phyloP scores from a whole-genome alignment of 2,329 filamentous ascomycete genomes.

The Dactylella cylindrospora region DNA sequence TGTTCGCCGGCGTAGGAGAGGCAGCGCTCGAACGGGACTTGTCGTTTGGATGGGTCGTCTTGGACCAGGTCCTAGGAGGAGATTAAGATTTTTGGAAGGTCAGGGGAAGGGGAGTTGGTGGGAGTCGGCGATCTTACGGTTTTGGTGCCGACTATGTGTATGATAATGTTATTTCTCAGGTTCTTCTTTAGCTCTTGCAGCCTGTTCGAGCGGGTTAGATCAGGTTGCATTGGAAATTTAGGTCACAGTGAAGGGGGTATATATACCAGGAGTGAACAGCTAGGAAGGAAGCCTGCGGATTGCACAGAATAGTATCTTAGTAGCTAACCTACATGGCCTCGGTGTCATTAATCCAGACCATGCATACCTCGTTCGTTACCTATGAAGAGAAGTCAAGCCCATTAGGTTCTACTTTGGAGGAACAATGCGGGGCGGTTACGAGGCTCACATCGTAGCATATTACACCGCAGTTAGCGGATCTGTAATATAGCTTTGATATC shows the following conservation, averaged over 20 bases:
- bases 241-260: background rate
- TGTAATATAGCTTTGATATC: slow-evolving; percentile 94
- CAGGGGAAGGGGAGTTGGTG: background rate
- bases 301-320: too few relatives aligned
- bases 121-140: slow-evolving; percentile 52
- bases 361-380: slow-evolving; percentile 39
- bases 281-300: slow-evolving; percentile 47
- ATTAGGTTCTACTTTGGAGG: too few relatives aligned
- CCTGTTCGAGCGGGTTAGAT: slow-evolving; percentile 43
- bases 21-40: slow-evolving; percentile 91
- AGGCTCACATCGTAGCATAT: slow-evolving; percentile 50
- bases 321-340: too few relatives aligned
- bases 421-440: background rate
- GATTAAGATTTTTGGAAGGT: background rate
- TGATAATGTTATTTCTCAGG: slow-evolving; percentile 49
- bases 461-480: slow-evolving; percentile 55
- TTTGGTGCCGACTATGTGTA: slow-evolving; percentile 71
- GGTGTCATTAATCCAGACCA: background rate
- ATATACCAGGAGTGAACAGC: slow-evolving; percentile 49
- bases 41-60: slow-evolving; percentile 72
- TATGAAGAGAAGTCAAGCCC: slow-evolving; percentile 1
- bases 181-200: slow-evolving; percentile 50
- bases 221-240: slow-evolving; percentile 5
- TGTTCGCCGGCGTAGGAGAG: slow-evolving; percentile 77
- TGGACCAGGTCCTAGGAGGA: slow-evolving; percentile 72